Conservation (phyloP, 371 early-diverging fungal genomes). For the Blyttiomyces sp. region DNA sequence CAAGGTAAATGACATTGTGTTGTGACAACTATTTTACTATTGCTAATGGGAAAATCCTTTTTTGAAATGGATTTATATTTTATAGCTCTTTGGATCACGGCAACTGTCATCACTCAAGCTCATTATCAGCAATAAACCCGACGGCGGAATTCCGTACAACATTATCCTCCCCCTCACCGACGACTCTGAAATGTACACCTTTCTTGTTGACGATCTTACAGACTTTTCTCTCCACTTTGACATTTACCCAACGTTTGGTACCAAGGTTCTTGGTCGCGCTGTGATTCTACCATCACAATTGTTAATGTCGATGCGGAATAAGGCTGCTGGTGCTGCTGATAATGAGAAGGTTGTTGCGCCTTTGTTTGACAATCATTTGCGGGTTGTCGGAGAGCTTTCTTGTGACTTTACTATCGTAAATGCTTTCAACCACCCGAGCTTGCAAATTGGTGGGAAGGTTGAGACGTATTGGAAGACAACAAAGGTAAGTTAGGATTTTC, state of each 20-base stretch:
- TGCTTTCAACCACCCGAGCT: conserved; percentile 80
- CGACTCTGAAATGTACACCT: conserved; percentile 72
- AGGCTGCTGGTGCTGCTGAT: conserved; percentile 39
- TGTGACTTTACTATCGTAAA: conserved; percentile 79
- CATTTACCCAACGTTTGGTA: conserved; percentile 92
- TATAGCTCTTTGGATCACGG: conserved; percentile 37
- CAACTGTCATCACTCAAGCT: conserved; percentile 59
- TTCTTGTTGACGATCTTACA: conserved; percentile 72
- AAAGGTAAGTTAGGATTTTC: conserved; percentile 39
- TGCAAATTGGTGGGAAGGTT: conserved; percentile 88
- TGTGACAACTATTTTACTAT: not conserved
- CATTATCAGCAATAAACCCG: conserved; percentile 70
- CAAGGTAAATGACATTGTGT: conserved; percentile 10
- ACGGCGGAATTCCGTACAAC: conserved; percentile 84
- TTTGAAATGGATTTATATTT: not conserved
- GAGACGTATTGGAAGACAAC: conserved; percentile 97
- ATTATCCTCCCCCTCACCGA: conserved; percentile 86
- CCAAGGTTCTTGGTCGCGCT: conserved; percentile 85
- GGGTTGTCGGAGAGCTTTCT: conserved; percentile 84
- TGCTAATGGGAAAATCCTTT: not conserved
- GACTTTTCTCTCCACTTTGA: conserved; percentile 84
- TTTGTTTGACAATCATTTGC: conserved; percentile 80
- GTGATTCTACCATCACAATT: conserved; percentile 75
- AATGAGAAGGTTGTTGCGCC: conserved; percentile 60
- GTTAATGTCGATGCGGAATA: conserved; percentile 21